phyloP scores from a whole-genome alignment of 169 alveolate genomes.

The Prorocentrum cordatum region DNA sequence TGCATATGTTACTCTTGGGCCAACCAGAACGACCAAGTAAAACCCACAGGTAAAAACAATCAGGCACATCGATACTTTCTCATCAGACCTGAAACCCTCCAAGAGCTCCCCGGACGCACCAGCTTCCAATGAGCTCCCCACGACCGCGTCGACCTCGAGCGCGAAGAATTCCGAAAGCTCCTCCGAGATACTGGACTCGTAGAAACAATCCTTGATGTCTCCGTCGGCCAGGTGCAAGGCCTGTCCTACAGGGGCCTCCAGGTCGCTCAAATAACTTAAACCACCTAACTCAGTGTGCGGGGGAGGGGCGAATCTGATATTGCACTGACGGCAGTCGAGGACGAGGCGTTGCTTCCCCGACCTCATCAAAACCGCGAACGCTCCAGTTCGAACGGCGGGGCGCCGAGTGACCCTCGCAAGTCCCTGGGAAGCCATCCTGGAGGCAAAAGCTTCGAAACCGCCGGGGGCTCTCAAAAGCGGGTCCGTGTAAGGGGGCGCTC shows the following conservation, averaged over 20 bases:
- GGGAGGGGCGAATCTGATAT: neutral
- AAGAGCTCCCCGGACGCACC: too few species aligned
- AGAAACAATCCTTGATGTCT: conserved; percentile 24
- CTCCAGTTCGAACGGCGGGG: neutral
- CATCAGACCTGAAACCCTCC: too few species aligned
- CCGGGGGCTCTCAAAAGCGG: neutral
- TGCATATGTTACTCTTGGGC: too few species aligned
- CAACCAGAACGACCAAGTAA: too few species aligned
- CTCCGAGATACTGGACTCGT: neutral
- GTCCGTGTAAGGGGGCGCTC: neutral
- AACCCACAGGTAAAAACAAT: too few species aligned
- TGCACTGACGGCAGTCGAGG: neutral
- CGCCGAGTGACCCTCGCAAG: neutral
- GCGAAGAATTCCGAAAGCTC: too few species aligned
- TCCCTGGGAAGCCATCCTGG: neutral
- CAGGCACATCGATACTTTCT: too few species aligned
- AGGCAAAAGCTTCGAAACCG: neutral
- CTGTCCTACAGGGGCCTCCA: neutral
- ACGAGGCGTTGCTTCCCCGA: neutral
- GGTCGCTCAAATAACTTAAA: neutral
- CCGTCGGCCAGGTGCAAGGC: neutral
- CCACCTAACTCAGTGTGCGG: neutral
- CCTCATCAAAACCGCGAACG: neutral
- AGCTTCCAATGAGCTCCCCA: too few species aligned
- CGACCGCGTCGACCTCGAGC: too few species aligned